These are phyloP conservation scores for Pythium volutum DNA, from an alignment of 352 stramenopile genomes.

Conservation along the genomic window DNA sequence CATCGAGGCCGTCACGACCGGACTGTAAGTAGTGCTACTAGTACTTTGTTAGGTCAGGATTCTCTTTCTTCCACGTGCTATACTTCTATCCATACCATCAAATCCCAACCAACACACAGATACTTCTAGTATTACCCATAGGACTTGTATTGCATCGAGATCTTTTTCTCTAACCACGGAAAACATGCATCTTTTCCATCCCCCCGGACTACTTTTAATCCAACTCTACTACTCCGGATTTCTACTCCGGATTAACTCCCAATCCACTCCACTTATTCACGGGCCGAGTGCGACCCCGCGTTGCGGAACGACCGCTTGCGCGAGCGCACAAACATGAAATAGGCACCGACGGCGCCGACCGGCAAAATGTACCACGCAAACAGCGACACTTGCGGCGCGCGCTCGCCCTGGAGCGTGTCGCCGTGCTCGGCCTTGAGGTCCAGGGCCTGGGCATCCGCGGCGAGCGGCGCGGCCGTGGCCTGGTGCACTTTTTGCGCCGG, in stretches of 20 bases:
- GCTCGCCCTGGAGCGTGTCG: slow-evolving; percentile 37
- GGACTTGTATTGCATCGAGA: too few relatives aligned
- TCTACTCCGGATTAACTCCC: neutral
- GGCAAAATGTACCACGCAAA: slow-evolving; percentile 83
- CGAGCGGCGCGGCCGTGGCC: slow-evolving; percentile 17
- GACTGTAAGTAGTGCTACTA: slow-evolving; percentile 2
- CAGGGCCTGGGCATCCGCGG: slow-evolving; percentile 30
- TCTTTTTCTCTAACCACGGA: too few relatives aligned
- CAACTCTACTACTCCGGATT: neutral
- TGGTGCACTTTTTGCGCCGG: slow-evolving; percentile 43
- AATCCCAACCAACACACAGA: too few relatives aligned
- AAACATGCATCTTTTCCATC: too few relatives aligned
- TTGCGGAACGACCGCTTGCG: slow-evolving; percentile 18
- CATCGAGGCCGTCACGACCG: slow-evolving; percentile 11
- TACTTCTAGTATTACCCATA: too few relatives aligned
- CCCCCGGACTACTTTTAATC: too few relatives aligned
- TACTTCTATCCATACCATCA: too few relatives aligned
- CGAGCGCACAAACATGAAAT: slow-evolving; percentile 54
- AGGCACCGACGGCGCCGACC: slow-evolving; percentile 55
- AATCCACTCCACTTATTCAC: neutral
- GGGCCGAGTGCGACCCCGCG: slow-evolving; percentile 7
- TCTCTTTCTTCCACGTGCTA: too few relatives aligned
- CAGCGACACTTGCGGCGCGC: slow-evolving; percentile 57
- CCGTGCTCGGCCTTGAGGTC: slow-evolving; percentile 36
- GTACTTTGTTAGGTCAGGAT: neutral